These are phyloP conservation scores for Cryptosporidium xiaoi DNA, from an alignment of 169 alveolate species.

Conservation along the genomic window DNA sequence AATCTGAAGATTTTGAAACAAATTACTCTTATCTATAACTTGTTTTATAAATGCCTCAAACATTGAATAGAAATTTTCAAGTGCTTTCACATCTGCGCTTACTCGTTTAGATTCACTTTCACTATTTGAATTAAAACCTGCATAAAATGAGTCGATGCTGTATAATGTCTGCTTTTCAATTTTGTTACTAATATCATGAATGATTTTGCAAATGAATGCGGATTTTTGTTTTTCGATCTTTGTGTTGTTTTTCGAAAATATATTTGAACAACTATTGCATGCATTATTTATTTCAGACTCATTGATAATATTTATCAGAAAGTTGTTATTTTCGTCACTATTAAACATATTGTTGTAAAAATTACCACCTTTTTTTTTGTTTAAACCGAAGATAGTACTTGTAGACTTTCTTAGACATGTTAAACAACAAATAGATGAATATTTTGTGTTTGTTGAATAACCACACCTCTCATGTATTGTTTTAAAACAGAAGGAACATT, in stretches of 20 bases:
- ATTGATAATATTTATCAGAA: not conserved
- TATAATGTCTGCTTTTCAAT: not conserved
- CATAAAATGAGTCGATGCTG: conserved; percentile 57
- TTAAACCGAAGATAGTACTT: conserved; percentile 29
- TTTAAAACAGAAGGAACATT: conserved; percentile 15
- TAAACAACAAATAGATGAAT: conserved; percentile 14
- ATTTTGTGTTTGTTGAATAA: not conserved
- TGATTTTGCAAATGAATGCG: conserved; percentile 19
- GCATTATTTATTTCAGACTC: conserved; percentile 16
- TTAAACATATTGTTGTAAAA: not conserved
- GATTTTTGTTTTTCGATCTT: conserved; percentile 25
- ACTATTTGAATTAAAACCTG: conserved; percentile 14
- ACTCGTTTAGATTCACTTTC: not conserved
- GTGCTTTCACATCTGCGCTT: conserved; percentile 9
- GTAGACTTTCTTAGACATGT: conserved; percentile 28
- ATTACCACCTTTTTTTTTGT: not conserved
- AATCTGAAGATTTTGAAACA: not conserved
- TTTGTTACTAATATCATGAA: conserved; percentile 19
- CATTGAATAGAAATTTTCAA: conserved; percentile 31
- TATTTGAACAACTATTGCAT: conserved; percentile 25
- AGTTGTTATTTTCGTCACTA: not conserved
- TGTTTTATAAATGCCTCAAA: conserved; percentile 10
- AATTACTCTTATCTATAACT: not conserved
- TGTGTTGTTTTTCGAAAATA: conserved; percentile 7
- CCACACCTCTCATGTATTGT: conserved; percentile 53